A percentile compares a stretch with the other conserved stretches of the same genome.
phyloP scores from a whole-genome alignment of 2,329 filamentous ascomycete species.

The Fusarium denticulatum region DNA sequence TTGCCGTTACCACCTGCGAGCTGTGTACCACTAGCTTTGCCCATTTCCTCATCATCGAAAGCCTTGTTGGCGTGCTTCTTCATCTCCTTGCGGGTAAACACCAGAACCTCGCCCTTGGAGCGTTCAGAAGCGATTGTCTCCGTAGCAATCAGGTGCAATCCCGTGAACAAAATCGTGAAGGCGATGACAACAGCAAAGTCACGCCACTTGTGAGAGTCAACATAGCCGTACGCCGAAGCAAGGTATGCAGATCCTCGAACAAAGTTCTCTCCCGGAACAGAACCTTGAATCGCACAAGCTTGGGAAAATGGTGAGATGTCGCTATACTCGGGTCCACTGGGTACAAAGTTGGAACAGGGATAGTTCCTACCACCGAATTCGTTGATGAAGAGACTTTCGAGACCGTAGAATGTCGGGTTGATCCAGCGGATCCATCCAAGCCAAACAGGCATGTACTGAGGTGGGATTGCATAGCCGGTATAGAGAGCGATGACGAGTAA shows the following conservation, averaged over 20 bases:
- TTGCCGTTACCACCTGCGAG: slow-evolving; percentile 69
- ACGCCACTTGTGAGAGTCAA: slow-evolving; percentile 35
- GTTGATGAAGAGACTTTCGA: slow-evolving; percentile 71
- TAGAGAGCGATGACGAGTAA: slow-evolving; percentile 53
- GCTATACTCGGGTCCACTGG: slow-evolving; percentile 36
- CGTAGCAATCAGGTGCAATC: slow-evolving; percentile 26
- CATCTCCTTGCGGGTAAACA: slow-evolving; percentile 37
- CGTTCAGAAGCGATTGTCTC: slow-evolving; percentile 35
- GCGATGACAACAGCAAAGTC: slow-evolving; percentile 34
- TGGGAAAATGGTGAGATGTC: slow-evolving; percentile 1
- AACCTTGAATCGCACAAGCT: slow-evolving; percentile 21
- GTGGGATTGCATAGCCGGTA: slow-evolving; percentile 60
- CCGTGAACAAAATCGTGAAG: slow-evolving; percentile 35
- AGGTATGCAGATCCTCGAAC: slow-evolving; percentile 31
- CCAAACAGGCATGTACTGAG: slow-evolving; percentile 58
- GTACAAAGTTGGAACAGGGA: slow-evolving; percentile 55
- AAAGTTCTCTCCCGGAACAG: slow-evolving; percentile 22
- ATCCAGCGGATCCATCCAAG: slow-evolving; percentile 73
- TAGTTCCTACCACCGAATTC: slow-evolving; percentile 64
- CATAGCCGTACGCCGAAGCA: slow-evolving; percentile 21
- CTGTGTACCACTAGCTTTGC: not conserved
- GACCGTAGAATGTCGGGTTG: slow-evolving; percentile 69
- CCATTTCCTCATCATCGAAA: slow-evolving; percentile 42
- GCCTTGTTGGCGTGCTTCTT: slow-evolving; percentile 59
- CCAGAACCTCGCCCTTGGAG: slow-evolving; percentile 37